A percentile compares a stretch with the other conserved stretches of the same genome.
Conservation (phyloP, 768 basidiomycete genomes). For the Tulasnella sp. region DNA sequence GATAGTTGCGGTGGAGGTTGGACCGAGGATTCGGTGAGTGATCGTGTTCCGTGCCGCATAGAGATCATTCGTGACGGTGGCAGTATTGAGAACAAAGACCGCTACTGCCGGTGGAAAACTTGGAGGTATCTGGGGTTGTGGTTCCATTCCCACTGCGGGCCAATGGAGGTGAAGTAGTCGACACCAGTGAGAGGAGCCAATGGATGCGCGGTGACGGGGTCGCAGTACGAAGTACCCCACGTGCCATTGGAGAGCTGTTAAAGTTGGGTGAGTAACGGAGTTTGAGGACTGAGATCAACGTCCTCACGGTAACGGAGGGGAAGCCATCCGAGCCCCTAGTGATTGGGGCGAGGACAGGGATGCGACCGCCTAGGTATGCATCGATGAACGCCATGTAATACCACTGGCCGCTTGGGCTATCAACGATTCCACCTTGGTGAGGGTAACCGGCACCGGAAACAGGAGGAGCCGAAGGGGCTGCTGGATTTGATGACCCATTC, state of each 20-base stretch:
- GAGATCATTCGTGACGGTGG: conserved; percentile 14
- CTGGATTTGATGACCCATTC: conserved; percentile 13
- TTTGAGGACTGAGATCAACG: not conserved
- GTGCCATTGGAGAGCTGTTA: not conserved
- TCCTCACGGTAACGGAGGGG: not conserved
- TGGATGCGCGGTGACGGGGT: not conserved
- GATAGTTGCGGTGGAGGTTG: conserved; percentile 16
- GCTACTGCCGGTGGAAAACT: not conserved
- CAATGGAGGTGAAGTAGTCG: conserved; percentile 1
- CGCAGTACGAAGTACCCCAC: not conserved
- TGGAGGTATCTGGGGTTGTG: not conserved
- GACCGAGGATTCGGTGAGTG: conserved; percentile 17
- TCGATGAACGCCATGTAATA: too few relatives aligned
- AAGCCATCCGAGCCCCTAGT: not conserved
- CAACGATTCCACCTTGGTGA: not conserved
- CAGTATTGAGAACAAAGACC: conserved; percentile 13
- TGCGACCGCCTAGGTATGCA: not conserved
- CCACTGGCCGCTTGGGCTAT: too few relatives aligned
- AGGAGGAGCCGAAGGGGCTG: conserved; percentile 1
- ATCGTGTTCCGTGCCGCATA: conserved; percentile 20
- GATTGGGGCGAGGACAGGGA: not conserved
- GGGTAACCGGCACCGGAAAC: not conserved
- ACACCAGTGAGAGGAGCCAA: not conserved
- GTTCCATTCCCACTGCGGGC: conserved; percentile 17
- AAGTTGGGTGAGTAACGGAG: not conserved